phyloP scores from a whole-genome alignment of 441 rosid species.

The Arabidopsis lyrata region DNA sequence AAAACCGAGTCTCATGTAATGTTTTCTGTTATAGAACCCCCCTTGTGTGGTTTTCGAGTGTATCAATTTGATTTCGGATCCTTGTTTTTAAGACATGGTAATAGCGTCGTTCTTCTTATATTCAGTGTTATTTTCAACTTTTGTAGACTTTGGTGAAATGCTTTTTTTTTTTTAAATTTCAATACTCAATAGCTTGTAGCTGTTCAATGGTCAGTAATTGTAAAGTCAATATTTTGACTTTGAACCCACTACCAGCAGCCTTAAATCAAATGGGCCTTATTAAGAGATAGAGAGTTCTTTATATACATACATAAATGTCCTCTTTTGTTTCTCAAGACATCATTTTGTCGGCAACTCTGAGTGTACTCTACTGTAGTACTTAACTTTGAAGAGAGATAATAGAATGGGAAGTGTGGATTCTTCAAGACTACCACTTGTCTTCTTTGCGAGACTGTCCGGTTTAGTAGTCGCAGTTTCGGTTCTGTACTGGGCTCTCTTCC shows the following conservation, averaged over 20 bases:
- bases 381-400: slow-evolving; percentile 18
- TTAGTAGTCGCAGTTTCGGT: slow-evolving; percentile 61
- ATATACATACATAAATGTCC: not conserved
- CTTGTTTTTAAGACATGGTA: slow-evolving; percentile 30
- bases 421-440: slow-evolving; percentile 49
- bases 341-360: slow-evolving; percentile 26
- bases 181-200: not conserved
- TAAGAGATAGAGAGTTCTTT: slow-evolving; percentile 3
- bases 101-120: slow-evolving; percentile 15
- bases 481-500: slow-evolving; percentile 70
- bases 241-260: slow-evolving; percentile 20
- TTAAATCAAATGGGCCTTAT: slow-evolving; percentile 27
- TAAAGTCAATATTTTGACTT: slow-evolving; percentile 5
- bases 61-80: slow-evolving; percentile 25
- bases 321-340: not conserved
- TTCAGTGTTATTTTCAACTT: slow-evolving; percentile 1
- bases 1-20: slow-evolving; percentile 28
- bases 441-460: slow-evolving; percentile 72
- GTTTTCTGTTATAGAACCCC: slow-evolving; percentile 20
- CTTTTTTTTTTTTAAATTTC: not conserved
- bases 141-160: slow-evolving; percentile 1
- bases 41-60: slow-evolving; percentile 35
- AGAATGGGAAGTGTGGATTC: slow-evolving; percentile 39
- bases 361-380: not conserved
- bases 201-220: no score